phyloP scores from a whole-genome alignment of 2,329 filamentous ascomycete species.

The Microascus cirrosus region DNA sequence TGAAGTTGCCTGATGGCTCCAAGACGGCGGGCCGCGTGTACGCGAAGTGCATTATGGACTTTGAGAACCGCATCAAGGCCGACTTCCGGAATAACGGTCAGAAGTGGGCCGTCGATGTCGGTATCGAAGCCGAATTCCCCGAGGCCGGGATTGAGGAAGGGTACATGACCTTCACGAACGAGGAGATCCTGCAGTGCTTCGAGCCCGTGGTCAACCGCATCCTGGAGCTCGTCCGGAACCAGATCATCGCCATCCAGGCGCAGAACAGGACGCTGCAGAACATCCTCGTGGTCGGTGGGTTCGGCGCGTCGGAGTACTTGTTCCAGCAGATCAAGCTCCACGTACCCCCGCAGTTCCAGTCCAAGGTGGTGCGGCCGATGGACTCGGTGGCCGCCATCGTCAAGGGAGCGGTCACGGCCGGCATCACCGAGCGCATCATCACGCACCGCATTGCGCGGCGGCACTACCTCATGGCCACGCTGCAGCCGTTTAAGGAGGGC shows the following conservation, averaged over 20 bases:
- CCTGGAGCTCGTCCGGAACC: slow-evolving; percentile 88
- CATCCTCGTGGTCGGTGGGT: slow-evolving; percentile 93
- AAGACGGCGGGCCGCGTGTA: slow-evolving; percentile 97
- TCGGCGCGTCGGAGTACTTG: slow-evolving; percentile 95
- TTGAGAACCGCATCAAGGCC: slow-evolving; percentile 98
- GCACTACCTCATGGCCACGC: slow-evolving; percentile 97
- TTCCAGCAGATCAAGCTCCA: slow-evolving; percentile 99
- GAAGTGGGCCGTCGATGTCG: slow-evolving; percentile 98
- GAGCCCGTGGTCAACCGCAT: slow-evolving; percentile 97
- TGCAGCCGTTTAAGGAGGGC: slow-evolving; percentile 97
- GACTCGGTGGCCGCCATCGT: slow-evolving; percentile 97
- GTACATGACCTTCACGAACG: slow-evolving; percentile 99
- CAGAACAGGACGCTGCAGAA: slow-evolving; percentile 93
- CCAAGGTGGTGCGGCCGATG: slow-evolving; percentile 97
- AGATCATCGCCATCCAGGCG: slow-evolving; percentile 97
- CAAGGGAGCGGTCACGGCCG: slow-evolving; percentile 94
- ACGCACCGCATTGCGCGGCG: slow-evolving; percentile 94
- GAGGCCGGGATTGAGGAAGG: slow-evolving; percentile 97
- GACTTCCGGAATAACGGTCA: slow-evolving; percentile 99
- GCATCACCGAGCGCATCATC: slow-evolving; percentile 93
- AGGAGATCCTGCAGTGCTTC: slow-evolving; percentile 97
- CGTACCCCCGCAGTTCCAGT: slow-evolving; percentile 94
- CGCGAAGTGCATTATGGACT: slow-evolving; percentile 99
- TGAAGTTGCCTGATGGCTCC: slow-evolving; percentile 95
- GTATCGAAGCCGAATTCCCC: slow-evolving; percentile 95